These are phyloP conservation scores for Stemphylium beticola DNA, from an alignment of 2,329 filamentous ascomycete genomes.

Conservation along the genomic window DNA sequence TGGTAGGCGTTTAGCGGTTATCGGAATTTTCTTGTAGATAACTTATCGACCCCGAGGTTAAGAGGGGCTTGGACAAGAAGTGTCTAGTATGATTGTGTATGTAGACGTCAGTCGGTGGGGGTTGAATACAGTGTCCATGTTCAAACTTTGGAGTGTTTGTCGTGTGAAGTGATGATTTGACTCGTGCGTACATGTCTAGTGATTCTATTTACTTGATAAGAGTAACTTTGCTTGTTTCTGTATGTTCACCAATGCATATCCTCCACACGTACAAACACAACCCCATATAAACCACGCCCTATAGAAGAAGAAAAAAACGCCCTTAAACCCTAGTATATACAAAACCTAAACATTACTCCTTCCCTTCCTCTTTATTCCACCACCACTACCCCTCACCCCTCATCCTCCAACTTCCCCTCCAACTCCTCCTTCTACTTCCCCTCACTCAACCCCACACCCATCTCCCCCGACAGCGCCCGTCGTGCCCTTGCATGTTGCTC, in stretches of 20 bases:
- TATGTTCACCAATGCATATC: too few relatives aligned
- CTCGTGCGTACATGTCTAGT: too few relatives aligned
- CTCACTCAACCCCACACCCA: conserved; percentile 9
- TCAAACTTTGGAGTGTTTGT: not conserved
- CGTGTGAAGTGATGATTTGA: not conserved
- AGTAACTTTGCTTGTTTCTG: too few relatives aligned
- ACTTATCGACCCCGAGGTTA: conserved; percentile 3
- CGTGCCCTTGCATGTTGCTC: conserved; percentile 34
- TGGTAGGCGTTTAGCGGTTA: conserved; percentile 8
- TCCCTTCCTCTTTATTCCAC: too few relatives aligned
- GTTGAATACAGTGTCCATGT: conserved; percentile 6
- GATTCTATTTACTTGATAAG: too few relatives aligned
- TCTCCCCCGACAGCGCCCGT: conserved; percentile 21
- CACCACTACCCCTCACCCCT: too few relatives aligned
- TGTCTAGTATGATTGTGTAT: not conserved
- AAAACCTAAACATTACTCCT: too few relatives aligned
- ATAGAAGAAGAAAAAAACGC: not conserved
- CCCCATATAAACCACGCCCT: not conserved
- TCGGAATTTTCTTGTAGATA: conserved; percentile 13
- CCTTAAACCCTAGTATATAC: too few relatives aligned
- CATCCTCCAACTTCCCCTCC: too few relatives aligned
- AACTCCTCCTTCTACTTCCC: not conserved
- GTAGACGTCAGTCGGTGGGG: conserved; percentile 1
- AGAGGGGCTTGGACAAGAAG: not conserved
- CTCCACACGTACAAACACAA: too few relatives aligned